These are phyloP conservation scores for Ogataea chonburiensis DNA, from an alignment of 805 yeast genomes.

Conservation along the genomic window DNA sequence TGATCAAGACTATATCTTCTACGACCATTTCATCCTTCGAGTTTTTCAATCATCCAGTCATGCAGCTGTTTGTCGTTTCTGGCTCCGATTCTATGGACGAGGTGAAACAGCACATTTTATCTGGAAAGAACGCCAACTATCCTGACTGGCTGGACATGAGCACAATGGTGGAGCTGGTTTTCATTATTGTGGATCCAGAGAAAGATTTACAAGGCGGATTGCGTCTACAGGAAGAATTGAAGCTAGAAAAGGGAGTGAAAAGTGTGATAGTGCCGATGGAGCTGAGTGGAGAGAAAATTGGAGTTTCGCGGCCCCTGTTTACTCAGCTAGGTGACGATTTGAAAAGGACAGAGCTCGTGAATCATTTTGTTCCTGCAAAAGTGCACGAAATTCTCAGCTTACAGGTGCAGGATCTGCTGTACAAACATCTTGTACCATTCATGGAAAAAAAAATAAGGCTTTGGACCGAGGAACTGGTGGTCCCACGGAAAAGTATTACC, in stretches of 20 bases:
- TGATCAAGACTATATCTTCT: slow-evolving; percentile 58
- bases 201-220: slow-evolving; percentile 41
- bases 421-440: slow-evolving; percentile 63
- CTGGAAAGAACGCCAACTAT: slow-evolving; percentile 45
- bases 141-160: slow-evolving; percentile 68
- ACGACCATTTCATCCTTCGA: slow-evolving; percentile 72
- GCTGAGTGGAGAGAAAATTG: slow-evolving; percentile 5
- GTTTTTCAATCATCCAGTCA: slow-evolving; percentile 81
- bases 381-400: slow-evolving; percentile 32
- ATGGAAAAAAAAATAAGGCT: slow-evolving; percentile 78
- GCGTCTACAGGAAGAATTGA: slow-evolving; percentile 33
- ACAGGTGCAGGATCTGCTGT: slow-evolving; percentile 47
- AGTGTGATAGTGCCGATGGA: slow-evolving; percentile 23
- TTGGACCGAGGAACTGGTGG: slow-evolving; percentile 83
- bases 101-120: slow-evolving; percentile 58
- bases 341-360: slow-evolving; percentile 11
- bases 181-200: slow-evolving; percentile 49
- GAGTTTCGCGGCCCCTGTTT: slow-evolving; percentile 33
- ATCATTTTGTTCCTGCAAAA: slow-evolving; percentile 15
- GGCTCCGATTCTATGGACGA: slow-evolving; percentile 49
- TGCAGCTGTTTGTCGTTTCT: slow-evolving; percentile 67
- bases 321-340: slow-evolving; percentile 49
- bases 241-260: slow-evolving; percentile 22
- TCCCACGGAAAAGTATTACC: slow-evolving; percentile 73
- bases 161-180: slow-evolving; percentile 54